Conservation (phyloP, 306 rosid species). For the Oemleria cerasiformis region DNA sequence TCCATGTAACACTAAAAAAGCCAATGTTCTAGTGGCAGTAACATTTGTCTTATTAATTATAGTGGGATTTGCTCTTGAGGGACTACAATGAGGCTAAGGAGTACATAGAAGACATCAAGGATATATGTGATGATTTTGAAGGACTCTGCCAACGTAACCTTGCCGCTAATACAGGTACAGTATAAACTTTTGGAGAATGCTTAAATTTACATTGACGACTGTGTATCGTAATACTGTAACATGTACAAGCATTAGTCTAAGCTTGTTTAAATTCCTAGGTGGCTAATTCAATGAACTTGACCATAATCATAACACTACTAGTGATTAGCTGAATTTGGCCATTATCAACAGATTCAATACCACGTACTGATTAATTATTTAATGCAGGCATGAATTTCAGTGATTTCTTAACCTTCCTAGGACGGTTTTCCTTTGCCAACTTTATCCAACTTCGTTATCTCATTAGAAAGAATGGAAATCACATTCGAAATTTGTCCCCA, state of each 20-base stretch:
- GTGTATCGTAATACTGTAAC: background rate
- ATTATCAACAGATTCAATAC: background rate
- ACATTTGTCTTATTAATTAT: slow-evolving; percentile 22
- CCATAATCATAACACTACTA: background rate
- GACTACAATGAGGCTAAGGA: slow-evolving; percentile 91
- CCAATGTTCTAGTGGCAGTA: slow-evolving; percentile 22
- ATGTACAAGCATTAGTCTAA: background rate
- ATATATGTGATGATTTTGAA: slow-evolving; percentile 86
- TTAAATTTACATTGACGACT: background rate
- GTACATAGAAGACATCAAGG: slow-evolving; percentile 89
- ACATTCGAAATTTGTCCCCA: slow-evolving; percentile 24
- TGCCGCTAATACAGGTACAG: slow-evolving; percentile 77
- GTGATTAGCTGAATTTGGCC: background rate
- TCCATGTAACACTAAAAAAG: background rate
- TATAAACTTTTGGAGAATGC: background rate
- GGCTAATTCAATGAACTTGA: background rate
- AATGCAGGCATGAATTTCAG: slow-evolving; percentile 81
- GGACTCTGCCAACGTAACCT: slow-evolving; percentile 96
- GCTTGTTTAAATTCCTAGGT: background rate
- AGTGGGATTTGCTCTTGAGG: slow-evolving; percentile 79
- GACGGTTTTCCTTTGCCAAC: slow-evolving; percentile 56
- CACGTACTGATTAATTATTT: slow-evolving; percentile 21
- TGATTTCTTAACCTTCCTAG: slow-evolving; percentile 67
- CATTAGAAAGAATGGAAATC: slow-evolving; percentile 29
- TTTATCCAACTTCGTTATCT: slow-evolving; percentile 41